Evolutionary conservation across 116 monocot species (phyloP).

Genomic region (Zostera marina): DNA sequence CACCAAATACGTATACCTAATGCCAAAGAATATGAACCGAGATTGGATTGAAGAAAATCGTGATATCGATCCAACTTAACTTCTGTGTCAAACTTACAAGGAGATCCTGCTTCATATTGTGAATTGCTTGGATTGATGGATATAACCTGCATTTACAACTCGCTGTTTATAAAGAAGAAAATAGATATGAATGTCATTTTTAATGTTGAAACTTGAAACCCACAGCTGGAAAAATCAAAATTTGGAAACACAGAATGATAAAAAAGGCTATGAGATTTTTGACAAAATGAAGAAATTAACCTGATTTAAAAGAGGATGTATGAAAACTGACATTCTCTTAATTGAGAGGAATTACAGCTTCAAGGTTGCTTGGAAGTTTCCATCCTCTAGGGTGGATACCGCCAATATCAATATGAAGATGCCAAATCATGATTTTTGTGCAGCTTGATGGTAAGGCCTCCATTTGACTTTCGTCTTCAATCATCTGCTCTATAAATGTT

Average conservation of each 20-base stretch:
- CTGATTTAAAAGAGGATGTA: constrained; percentile 4
- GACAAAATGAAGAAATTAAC: constrained; percentile 7
- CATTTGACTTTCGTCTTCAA: constrained; percentile 97
- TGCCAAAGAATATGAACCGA: too few relatives aligned
- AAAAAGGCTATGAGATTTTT: too few relatives aligned
- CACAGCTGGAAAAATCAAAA: too few relatives aligned
- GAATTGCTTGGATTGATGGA: not conserved
- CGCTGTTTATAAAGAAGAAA: not conserved
- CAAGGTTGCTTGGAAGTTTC: constrained; percentile 45
- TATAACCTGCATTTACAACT: constrained; percentile 1
- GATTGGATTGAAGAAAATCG: too few relatives aligned
- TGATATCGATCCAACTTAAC: not conserved
- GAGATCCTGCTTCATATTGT: not conserved
- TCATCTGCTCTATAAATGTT: constrained; percentile 83
- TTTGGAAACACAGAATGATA: too few relatives aligned
- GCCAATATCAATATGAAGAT: constrained; percentile 64
- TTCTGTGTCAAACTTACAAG: not conserved
- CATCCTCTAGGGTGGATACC: constrained; percentile 66
- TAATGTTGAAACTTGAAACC: too few relatives aligned
- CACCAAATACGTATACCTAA: too few relatives aligned
- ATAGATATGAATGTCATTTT: too few relatives aligned
- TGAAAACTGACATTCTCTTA: not conserved
- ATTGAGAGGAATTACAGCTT: constrained; percentile 36
- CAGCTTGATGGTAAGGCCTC: constrained; percentile 65
- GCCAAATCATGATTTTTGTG: constrained; percentile 84